phyloP scores from a whole-genome alignment of 2,329 filamentous ascomycete species.

The Mycosphaerella arachidis region DNA sequence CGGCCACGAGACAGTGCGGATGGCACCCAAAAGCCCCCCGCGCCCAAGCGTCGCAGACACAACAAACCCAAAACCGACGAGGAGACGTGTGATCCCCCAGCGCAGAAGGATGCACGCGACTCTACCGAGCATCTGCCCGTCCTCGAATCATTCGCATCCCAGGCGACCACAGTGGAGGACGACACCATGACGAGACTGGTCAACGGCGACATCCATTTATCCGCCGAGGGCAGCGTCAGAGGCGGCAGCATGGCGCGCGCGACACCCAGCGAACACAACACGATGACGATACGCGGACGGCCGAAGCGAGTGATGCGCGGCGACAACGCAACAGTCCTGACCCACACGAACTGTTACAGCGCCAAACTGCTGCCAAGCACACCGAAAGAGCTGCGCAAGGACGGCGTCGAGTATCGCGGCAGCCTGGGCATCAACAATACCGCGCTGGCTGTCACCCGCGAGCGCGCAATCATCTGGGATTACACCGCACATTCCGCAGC shows the following conservation, averaged over 20 bases:
- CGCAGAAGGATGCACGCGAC: constrained; percentile 8
- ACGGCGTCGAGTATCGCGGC: constrained; percentile 55
- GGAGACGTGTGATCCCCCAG: constrained; percentile 34
- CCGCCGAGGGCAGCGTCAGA: constrained; percentile 7
- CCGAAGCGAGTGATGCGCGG: constrained; percentile 30
- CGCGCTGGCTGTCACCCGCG: constrained; percentile 73
- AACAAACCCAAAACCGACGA: constrained; percentile 41
- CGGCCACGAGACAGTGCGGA: constrained; percentile 43
- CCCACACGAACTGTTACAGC: constrained; percentile 77
- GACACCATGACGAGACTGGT: background rate
- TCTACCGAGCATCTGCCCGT: constrained; percentile 13
- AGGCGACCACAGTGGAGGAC: constrained; percentile 6
- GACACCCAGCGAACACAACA: constrained; percentile 8
- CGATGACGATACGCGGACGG: constrained; percentile 24
- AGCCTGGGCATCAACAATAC: constrained; percentile 19
- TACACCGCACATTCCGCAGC: constrained; percentile 63
- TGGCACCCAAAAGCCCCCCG: constrained; percentile 31
- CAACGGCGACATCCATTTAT: constrained; percentile 11
- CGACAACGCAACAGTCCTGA: constrained; percentile 45
- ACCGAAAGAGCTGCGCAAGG: constrained; percentile 65
- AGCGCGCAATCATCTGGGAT: constrained; percentile 84
- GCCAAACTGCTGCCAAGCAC: constrained; percentile 80
- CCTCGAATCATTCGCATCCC: constrained; percentile 11
- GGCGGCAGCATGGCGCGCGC: constrained; percentile 7
- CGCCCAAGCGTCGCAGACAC: constrained; percentile 42